Percentiles rank a stretch among this genome's conserved stretches.
Conservation (phyloP, 2,329 filamentous ascomycete species). For the Talaromyces sp. region DNA sequence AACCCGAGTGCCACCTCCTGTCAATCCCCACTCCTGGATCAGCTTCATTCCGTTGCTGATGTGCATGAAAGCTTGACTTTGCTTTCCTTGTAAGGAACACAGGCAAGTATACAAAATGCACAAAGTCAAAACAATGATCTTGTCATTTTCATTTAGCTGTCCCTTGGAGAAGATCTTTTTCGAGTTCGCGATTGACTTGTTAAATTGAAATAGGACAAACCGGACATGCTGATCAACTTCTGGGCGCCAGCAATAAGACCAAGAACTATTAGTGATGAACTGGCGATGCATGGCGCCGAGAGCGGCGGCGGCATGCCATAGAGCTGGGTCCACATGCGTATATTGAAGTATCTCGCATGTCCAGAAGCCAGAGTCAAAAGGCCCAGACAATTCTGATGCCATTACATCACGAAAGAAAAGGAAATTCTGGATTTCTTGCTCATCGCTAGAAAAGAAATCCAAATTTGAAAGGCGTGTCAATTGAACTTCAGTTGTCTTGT, state of each 20-base stretch:
- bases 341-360: not conserved
- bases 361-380: constrained; percentile 1
- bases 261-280: not conserved
- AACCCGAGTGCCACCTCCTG: not conserved
- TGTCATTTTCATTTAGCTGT: not conserved
- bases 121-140: not conserved
- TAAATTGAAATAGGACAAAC: not conserved
- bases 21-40: not conserved
- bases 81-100: not conserved
- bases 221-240: not conserved
- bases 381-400: not conserved
- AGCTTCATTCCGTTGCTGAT: not conserved
- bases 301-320: not conserved
- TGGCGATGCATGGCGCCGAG: not conserved
- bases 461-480: not conserved
- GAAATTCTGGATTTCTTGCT: not conserved
- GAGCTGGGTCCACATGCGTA: not conserved
- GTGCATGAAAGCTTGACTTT: not conserved
- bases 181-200: not conserved
- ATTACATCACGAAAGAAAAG: not conserved
- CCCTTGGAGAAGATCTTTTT: not conserved
- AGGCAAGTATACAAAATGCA: not conserved
- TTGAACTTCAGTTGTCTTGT: not conserved
- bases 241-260: not conserved
- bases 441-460: not conserved